phyloP scores from a whole-genome alignment of 805 yeast species.

The Spathaspora boniae region DNA sequence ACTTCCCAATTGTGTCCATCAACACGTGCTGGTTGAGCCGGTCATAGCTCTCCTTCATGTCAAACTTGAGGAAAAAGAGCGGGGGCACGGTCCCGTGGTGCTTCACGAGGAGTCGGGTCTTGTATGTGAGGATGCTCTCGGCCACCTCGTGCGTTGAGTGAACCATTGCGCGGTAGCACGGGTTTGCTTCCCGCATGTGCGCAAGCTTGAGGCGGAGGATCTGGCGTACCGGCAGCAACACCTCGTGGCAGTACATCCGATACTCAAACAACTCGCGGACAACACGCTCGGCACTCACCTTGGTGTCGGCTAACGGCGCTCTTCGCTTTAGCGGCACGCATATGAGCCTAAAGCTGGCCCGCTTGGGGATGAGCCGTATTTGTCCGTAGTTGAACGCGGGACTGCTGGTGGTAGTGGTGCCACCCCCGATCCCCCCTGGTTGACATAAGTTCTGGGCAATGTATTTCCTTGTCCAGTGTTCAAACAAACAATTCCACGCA shows the following conservation, averaged over 20 bases:
- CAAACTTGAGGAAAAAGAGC: constrained; percentile 63
- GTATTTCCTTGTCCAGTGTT: constrained; percentile 43
- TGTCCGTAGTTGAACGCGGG: constrained; percentile 29
- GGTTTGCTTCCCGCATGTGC: constrained; percentile 4
- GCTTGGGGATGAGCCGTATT: constrained; percentile 58
- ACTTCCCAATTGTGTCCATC: constrained; percentile 25
- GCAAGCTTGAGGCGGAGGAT: constrained; percentile 12
- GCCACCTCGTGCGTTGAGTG: constrained; percentile 48
- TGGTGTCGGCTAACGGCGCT: not conserved
- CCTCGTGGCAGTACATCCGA: constrained; percentile 25
- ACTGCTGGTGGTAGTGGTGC: not conserved
- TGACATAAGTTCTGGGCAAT: constrained; percentile 35
- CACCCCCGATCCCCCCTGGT: too few relatives aligned
- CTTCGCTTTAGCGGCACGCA: constrained; percentile 43
- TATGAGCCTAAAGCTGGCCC: constrained; percentile 55
- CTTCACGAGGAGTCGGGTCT: constrained; percentile 12
- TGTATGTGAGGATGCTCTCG: constrained; percentile 34
- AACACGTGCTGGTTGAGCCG: constrained; percentile 51
- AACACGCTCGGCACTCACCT: not conserved
- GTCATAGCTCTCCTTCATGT: constrained; percentile 75
- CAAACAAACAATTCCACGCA: constrained; percentile 49
- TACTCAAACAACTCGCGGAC: constrained; percentile 28
- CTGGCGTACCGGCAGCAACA: constrained; percentile 41
- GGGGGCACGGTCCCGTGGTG: constrained; percentile 23
- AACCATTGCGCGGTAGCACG: constrained; percentile 23